Conservation (phyloP, 768 basidiomycete species). For the Cystofilobasidium ferigula region DNA sequence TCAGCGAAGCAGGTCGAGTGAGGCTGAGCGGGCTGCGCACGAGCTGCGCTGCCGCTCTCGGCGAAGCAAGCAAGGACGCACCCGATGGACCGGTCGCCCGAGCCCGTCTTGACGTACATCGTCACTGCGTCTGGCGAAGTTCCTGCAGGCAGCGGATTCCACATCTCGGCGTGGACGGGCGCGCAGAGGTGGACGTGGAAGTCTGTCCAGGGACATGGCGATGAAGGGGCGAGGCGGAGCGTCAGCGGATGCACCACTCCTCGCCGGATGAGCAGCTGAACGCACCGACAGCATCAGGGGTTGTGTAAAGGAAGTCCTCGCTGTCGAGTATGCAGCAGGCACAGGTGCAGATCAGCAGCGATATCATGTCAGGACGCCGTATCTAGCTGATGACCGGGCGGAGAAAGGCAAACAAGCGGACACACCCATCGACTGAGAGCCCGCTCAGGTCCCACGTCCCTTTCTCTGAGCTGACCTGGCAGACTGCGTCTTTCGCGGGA, state of each 20-base stretch:
- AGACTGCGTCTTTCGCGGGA: no score
- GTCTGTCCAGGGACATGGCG: not conserved
- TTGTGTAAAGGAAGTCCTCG: not conserved
- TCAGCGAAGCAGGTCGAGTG: no score
- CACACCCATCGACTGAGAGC: not conserved
- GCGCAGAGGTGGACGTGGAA: conserved; percentile 1
- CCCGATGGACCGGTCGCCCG: conserved; percentile 15
- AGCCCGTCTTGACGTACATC: not conserved
- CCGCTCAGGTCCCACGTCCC: not conserved
- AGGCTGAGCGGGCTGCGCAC: not conserved
- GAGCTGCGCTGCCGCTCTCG: not conserved
- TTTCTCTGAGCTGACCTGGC: no score
- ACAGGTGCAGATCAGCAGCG: not conserved
- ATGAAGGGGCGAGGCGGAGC: not conserved
- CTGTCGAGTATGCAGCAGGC: no score
- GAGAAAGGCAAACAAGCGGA: not conserved
- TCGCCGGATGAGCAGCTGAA: not conserved
- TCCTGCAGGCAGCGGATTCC: not conserved
- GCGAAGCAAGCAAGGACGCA: not conserved
- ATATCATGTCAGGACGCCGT: not conserved
- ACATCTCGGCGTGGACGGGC: not conserved
- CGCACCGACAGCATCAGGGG: not conserved
- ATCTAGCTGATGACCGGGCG: not conserved
- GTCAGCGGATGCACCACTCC: not conserved
- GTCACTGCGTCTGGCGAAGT: conserved; percentile 3